Base-by-base conservation (phyloP, 495 filamentous ascomycete genomes). In the Aspergillus carlsbadensis region DNA sequence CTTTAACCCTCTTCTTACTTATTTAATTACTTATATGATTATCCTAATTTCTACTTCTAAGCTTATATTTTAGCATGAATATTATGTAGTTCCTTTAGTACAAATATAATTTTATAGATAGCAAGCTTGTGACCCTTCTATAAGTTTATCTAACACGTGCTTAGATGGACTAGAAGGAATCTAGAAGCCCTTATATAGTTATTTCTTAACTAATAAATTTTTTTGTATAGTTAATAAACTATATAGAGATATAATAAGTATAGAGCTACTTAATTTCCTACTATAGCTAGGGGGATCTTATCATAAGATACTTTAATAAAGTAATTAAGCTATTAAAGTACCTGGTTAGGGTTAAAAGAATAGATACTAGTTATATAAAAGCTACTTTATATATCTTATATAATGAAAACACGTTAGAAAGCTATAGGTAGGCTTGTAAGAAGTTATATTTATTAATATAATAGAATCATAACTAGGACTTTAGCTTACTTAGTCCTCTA, bases 381-480 rank as follows among this genome's bases (percentile, higher is more conserved):
- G 45, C 50, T 41, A 45, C 44, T 59, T 44, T 45, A 33, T 15
- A 63, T 63, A 56, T 51, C 59, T 10, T 24, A 17, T 17, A 21
- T 1, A 20, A 21, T 56, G 45, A 55, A 63, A 7, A 46, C 56
- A 18, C 43, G 10, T 6, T 33, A 37, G 33, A 29, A 21, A 29
- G 50, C 59, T 7, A 44, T 21, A 50, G 59, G 50, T 54, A 62
- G 0, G 49, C 54, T 6, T 41, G 15, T 47, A 59, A 40, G 48
- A 63, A 59, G 47, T 59, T 34, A 36, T 48, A 29, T 52, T 63
- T 57, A 24, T 61, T 42, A 46, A 61, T 61, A 57, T 61, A 13
- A 35, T 61, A 42, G 35, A 48, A 61, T 39, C 59, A 48, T 21
- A 39, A 17, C 33, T 36, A 24, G 33, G 36, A 43, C 17, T 39